Conservation (phyloP, 345 rosid genomes). For the Ricinus communis region DNA sequence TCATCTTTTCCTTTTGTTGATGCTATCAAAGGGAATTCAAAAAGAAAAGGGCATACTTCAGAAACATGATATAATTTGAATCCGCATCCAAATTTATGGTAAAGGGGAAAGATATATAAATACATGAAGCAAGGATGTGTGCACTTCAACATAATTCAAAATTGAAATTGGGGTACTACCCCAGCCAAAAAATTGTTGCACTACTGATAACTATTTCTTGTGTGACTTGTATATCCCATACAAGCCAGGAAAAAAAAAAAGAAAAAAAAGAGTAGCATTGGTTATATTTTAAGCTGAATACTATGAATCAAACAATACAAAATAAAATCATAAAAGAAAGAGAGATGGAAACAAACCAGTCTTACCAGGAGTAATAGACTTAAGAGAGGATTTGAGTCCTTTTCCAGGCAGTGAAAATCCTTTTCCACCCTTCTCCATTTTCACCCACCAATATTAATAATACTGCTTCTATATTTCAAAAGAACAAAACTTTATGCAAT, state of each 20-base stretch:
- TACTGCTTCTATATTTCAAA: too few species aligned
- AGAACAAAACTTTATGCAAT: too few species aligned
- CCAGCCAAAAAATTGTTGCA: too few species aligned
- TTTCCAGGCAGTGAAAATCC: constrained; percentile 48
- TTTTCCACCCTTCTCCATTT: constrained; percentile 74
- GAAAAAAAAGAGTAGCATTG: not conserved
- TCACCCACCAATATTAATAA: not conserved
- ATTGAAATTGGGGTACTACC: too few species aligned
- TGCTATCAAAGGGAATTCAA: constrained; percentile 19
- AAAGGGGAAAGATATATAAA: not conserved
- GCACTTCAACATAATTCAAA: not conserved
- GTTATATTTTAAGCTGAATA: not conserved
- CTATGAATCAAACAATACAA: not conserved
- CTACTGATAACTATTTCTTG: too few species aligned
- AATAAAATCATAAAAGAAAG: constrained; percentile 2
- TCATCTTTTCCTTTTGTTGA: constrained; percentile 52
- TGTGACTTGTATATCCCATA: too few species aligned
- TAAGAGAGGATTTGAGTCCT: constrained; percentile 47
- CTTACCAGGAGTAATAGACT: constrained; percentile 31
- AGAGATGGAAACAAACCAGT: constrained; percentile 22
- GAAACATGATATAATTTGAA: not conserved
- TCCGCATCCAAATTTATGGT: not conserved
- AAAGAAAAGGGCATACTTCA: not conserved
- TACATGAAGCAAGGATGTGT: not conserved
- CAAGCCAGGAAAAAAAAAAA: not conserved